phyloP scores from a whole-genome alignment of 768 basidiomycete genomes.

The Leccinum disarticulatum region DNA sequence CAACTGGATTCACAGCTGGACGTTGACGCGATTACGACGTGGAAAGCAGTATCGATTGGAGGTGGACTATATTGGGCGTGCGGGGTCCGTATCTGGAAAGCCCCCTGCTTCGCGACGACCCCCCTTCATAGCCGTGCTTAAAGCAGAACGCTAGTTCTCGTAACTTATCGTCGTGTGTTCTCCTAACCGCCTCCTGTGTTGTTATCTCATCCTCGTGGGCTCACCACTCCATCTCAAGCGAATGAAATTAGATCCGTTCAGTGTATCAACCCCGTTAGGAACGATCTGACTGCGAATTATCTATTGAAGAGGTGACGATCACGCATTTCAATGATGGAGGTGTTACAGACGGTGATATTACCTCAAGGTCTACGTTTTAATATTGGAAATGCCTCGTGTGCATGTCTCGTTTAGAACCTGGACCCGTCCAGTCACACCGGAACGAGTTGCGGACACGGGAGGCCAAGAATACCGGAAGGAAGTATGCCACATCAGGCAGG shows the following conservation, averaged over 20 bases:
- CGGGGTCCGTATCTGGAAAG: constrained; percentile 56
- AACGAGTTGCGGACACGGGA: constrained; percentile 14
- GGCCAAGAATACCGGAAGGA: constrained; percentile 17
- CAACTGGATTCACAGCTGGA: constrained; percentile 50
- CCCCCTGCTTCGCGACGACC: constrained; percentile 47
- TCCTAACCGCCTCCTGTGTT: constrained; percentile 27
- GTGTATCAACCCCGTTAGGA: constrained; percentile 23
- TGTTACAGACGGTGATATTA: constrained; percentile 32
- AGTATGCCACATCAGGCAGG: constrained; percentile 17
- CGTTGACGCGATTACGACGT: constrained; percentile 60
- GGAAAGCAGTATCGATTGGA: constrained; percentile 64
- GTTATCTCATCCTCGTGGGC: constrained; percentile 32
- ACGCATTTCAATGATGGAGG: constrained; percentile 32
- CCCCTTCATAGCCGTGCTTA: constrained; percentile 68
- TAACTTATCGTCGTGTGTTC: constrained; percentile 33
- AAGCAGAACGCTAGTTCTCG: constrained; percentile 33
- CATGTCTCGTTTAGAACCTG: constrained; percentile 17
- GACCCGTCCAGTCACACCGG: constrained; percentile 20
- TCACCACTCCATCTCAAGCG: constrained; percentile 20
- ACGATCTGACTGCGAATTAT: constrained; percentile 26
- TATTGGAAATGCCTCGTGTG: constrained; percentile 31
- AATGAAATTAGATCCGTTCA: constrained; percentile 19
- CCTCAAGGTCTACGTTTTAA: constrained; percentile 30
- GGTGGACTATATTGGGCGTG: constrained; percentile 67
- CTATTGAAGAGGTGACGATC: constrained; percentile 31